Base-by-base conservation (phyloP, 805 yeast genomes). In the Myxozyma lipomycoides region DNA sequence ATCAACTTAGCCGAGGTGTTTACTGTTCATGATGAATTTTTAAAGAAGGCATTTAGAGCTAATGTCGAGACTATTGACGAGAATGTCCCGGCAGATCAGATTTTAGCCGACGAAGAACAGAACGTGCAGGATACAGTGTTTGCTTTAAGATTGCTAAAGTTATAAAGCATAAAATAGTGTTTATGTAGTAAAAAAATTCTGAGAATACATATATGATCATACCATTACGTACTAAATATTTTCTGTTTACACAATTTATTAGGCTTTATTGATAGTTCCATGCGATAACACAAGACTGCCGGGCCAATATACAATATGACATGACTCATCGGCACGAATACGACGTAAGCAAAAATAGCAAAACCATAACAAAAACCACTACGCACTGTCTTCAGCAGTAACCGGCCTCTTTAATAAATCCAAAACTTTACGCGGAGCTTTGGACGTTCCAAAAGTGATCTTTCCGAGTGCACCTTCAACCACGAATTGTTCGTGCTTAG, bases 401-500 rank as follows among this genome's bases (percentile, higher is more conserved):
- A 39, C 48, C 6, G 49, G 21, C 30, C 26, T 42, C 48, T 52
- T 47, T 10, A 60, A 42, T 2, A 61, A 74, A 59, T 83, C 88
- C 65, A 90, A 75, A 62, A 86, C 88, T 67, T 83, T 88, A 72
- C 96, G 82, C 55, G 96, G 97, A 59, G 84, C 83, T 66, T 86
- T 88, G 61, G 88, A 86, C 24, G 82, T 78, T 38, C 87, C 83
- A 60, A 82, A 75, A 10, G 90, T 79, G 51, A 89, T 84, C 69
- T 84, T 86, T 61, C 98, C 97, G 52, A 91, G 74, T 1, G 95
- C 93, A 62, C 96, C 96, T 63, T 84, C 95, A 40, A 77, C 74
- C 26, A 81, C 79, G 61, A 79, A 80, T 56, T 77, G 82, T 39
- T 77, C 76, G 35, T 77, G 71, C 70, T 82, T 82, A 43, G 78